phyloP scores from a whole-genome alignment of 2,329 filamentous ascomycete genomes.

The Capronia americana region DNA sequence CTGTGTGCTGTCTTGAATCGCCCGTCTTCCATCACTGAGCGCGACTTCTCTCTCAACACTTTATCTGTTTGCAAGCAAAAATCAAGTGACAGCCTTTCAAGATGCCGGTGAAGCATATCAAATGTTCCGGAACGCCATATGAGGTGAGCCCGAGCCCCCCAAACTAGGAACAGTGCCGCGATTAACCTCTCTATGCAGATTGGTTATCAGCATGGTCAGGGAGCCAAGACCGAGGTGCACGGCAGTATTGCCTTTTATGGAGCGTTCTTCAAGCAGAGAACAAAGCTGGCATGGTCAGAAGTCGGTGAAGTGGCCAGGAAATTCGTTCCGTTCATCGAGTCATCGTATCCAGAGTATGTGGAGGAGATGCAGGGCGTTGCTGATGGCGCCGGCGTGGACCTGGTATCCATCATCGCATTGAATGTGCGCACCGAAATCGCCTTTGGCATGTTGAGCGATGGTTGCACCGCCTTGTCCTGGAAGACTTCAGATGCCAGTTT shows the following conservation, averaged over 20 bases:
- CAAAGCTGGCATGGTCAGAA: conserved; percentile 54
- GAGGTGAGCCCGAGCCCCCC: conserved; percentile 36
- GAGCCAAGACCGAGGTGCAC: conserved; percentile 40
- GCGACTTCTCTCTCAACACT: neutral
- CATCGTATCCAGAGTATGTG: conserved; percentile 43
- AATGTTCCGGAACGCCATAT: conserved; percentile 41
- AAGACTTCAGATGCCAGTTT: conserved; percentile 49
- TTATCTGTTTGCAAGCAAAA: neutral
- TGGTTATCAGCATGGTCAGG: conserved; percentile 43
- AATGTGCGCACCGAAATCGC: conserved; percentile 67
- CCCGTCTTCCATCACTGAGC: neutral
- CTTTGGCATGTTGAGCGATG: conserved; percentile 63
- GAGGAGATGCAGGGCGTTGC: conserved; percentile 55
- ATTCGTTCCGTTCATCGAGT: conserved; percentile 52
- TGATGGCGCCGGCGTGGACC: conserved; percentile 55
- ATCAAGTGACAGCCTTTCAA: conserved; percentile 2
- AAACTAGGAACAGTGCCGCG: neutral
- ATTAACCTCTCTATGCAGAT: conserved; percentile 36
- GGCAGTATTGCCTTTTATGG: conserved; percentile 43
- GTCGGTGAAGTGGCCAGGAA: conserved; percentile 54
- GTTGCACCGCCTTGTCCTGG: conserved; percentile 64
- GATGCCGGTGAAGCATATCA: conserved; percentile 39
- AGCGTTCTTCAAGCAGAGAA: conserved; percentile 39
- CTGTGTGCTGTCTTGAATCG: too few relatives aligned
- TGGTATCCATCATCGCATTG: conserved; percentile 62